Percentiles rank a stretch among this genome's conserved stretches.
These are phyloP conservation scores for Tylopilus orsonianus DNA, from an alignment of 1,284 basidiomycete genomes.

Conservation along the genomic window DNA sequence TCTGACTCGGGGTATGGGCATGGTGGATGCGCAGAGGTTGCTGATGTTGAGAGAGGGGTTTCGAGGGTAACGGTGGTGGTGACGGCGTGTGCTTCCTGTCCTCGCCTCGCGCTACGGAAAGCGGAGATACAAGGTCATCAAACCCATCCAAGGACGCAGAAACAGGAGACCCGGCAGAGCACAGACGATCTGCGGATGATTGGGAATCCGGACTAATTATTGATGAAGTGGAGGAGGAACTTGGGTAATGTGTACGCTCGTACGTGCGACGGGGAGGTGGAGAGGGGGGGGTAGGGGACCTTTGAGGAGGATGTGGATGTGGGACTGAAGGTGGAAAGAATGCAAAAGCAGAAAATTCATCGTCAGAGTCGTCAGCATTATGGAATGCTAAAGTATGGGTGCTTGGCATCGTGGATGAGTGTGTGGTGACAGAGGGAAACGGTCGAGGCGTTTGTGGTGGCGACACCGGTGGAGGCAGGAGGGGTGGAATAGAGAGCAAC, in stretches of 20 bases:
- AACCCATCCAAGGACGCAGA: constrained; percentile 44
- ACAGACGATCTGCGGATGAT: constrained; percentile 26
- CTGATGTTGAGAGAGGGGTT: constrained; percentile 22
- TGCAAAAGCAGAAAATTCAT: constrained; percentile 33
- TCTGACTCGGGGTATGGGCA: constrained; percentile 21
- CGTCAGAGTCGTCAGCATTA: constrained; percentile 24
- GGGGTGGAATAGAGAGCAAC: constrained; percentile 26
- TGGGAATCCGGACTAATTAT: constrained; percentile 29
- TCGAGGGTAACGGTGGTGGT: constrained; percentile 45
- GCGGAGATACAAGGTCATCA: constrained; percentile 44
- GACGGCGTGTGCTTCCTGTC: constrained; percentile 35
- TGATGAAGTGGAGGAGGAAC: constrained; percentile 31
- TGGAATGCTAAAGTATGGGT: constrained; percentile 1
- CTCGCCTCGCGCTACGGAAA: constrained; percentile 9
- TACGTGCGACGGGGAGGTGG: constrained; percentile 31
- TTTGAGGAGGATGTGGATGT: constrained; percentile 6
- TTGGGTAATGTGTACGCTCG: constrained; percentile 27
- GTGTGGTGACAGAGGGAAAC: neutral
- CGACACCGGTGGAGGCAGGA: constrained; percentile 31
- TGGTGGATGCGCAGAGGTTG: constrained; percentile 14
- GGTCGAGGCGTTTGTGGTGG: constrained; percentile 34
- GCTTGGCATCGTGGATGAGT: constrained; percentile 4
- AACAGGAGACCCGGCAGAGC: constrained; percentile 13
- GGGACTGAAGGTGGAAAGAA: constrained; percentile 17
- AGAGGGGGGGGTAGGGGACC: constrained; percentile 27